Conservation (phyloP, 2,329 filamentous ascomycete genomes). For the Apiospora kogelbergensis region DNA sequence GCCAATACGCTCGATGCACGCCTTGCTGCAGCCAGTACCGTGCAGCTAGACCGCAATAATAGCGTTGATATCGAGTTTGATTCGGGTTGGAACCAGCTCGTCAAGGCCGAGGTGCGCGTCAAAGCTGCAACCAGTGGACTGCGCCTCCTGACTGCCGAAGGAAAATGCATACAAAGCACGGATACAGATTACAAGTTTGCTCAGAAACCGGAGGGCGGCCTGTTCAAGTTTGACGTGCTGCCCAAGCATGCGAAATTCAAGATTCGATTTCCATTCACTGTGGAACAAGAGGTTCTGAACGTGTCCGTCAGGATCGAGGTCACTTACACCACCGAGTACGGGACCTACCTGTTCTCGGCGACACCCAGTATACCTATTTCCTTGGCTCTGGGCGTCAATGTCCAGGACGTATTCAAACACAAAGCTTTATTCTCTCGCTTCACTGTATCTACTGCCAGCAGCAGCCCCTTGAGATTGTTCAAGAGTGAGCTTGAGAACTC, state of each 20-base stretch:
- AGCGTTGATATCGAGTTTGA: constrained; percentile 72
- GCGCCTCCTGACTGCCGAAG: constrained; percentile 61
- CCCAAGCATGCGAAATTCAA: constrained; percentile 46
- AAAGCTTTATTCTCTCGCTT: constrained; percentile 82
- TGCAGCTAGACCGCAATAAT: constrained; percentile 78
- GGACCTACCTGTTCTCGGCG: constrained; percentile 63
- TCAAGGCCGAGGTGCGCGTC: constrained; percentile 58
- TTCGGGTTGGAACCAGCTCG: constrained; percentile 72
- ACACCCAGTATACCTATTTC: constrained; percentile 67
- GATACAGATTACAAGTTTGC: constrained; percentile 42
- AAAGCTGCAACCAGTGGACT: constrained; percentile 66
- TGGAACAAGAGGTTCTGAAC: constrained; percentile 72
- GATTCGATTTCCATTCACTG: constrained; percentile 76
- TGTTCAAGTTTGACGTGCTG: constrained; percentile 52
- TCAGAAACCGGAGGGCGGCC: constrained; percentile 52
- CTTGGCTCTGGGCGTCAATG: constrained; percentile 88
- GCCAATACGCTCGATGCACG: constrained; percentile 67
- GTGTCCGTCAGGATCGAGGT: constrained; percentile 77
- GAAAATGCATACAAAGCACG: constrained; percentile 42
- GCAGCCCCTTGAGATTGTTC: constrained; percentile 72
- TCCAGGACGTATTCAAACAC: constrained; percentile 93
- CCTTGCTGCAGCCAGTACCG: constrained; percentile 64
- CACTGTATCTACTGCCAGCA: constrained; percentile 78
- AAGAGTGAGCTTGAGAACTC: constrained; percentile 71
- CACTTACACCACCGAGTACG: constrained; percentile 67